These are phyloP conservation scores for Chaetomiaceae sp. DNA, from an alignment of 2,329 filamentous ascomycete species.

Conservation along the genomic window DNA sequence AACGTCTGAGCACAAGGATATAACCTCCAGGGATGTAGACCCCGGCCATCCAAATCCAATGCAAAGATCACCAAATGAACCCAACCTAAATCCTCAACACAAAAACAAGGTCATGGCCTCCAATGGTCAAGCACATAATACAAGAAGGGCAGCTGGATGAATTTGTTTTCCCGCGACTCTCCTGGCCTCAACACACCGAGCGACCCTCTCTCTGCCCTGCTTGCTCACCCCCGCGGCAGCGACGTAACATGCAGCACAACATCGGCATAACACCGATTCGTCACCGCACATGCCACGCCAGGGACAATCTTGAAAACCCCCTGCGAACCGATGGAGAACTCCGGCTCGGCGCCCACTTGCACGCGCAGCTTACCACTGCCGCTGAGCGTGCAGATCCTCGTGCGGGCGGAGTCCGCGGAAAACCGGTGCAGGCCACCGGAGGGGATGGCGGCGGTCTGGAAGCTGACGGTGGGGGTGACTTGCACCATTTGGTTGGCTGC, in stretches of 20 bases:
- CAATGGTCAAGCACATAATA: too few species aligned
- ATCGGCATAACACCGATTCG: conserved; percentile 25
- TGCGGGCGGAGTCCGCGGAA: conserved; percentile 1
- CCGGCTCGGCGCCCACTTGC: conserved; percentile 14
- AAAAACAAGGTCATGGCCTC: too few species aligned
- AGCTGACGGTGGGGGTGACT: not conserved
- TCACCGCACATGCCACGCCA: conserved; percentile 17
- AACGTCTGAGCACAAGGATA: too few species aligned
- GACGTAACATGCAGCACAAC: conserved; percentile 22
- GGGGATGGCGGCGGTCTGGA: conserved; percentile 7
- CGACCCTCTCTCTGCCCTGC: too few species aligned
- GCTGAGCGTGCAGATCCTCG: conserved; percentile 14
- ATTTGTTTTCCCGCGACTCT: too few species aligned
- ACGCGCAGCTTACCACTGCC: conserved; percentile 17
- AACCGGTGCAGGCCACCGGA: conserved; percentile 15
- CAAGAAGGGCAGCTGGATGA: too few species aligned
- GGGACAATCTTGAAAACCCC: conserved; percentile 25
- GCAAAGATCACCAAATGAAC: too few species aligned
- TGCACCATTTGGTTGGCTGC: conserved; percentile 11
- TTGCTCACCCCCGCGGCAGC: not conserved
- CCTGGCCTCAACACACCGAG: too few species aligned
- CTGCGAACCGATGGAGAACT: conserved; percentile 24
- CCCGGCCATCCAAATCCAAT: too few species aligned
- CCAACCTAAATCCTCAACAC: too few species aligned
- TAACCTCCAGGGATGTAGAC: too few species aligned